These are phyloP conservation scores for Tuber microsphaerosporum DNA, from an alignment of 495 filamentous ascomycete species.

Conservation along the genomic window DNA sequence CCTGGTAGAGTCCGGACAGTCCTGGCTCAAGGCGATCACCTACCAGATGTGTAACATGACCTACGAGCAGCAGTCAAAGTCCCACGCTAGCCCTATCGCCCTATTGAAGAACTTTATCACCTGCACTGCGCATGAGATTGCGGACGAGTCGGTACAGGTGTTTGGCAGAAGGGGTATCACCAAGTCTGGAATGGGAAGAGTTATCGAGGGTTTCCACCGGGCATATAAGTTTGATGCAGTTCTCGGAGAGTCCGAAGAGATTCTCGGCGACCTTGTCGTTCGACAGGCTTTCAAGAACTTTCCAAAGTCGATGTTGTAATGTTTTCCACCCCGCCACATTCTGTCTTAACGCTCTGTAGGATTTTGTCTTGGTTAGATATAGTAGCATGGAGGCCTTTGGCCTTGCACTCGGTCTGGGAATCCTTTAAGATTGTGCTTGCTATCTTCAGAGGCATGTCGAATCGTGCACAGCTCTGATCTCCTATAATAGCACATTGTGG, in stretches of 20 bases:
- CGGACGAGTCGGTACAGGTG: slow-evolving; percentile 76
- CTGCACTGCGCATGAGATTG: slow-evolving; percentile 69
- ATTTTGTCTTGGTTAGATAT: too few species aligned
- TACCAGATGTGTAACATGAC: slow-evolving; percentile 85
- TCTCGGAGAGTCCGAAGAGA: slow-evolving; percentile 76
- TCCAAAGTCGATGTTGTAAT: slow-evolving; percentile 72
- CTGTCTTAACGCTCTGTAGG: too few species aligned
- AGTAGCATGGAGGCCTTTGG: too few species aligned
- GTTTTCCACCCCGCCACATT: not conserved
- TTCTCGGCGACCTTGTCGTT: slow-evolving; percentile 73
- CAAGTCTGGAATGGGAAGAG: slow-evolving; percentile 71
- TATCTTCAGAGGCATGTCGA: too few species aligned
- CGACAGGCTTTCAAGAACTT: slow-evolving; percentile 74
- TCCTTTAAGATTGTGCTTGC: too few species aligned
- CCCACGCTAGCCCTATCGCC: slow-evolving; percentile 73
- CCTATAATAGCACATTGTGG: too few species aligned
- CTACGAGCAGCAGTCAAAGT: slow-evolving; percentile 67
- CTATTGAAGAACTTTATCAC: slow-evolving; percentile 75
- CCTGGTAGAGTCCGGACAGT: slow-evolving; percentile 69
- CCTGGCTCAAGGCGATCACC: slow-evolving; percentile 76
- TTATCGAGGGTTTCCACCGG: slow-evolving; percentile 74
- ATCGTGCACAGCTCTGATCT: too few species aligned
- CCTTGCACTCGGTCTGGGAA: too few species aligned
- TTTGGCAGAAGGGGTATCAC: slow-evolving; percentile 78
- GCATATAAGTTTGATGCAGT: slow-evolving; percentile 89